A percentile compares a stretch with the other conserved stretches of the same genome.
Conservation (phyloP, 805 yeast species). For the Saitoella complicata region DNA sequence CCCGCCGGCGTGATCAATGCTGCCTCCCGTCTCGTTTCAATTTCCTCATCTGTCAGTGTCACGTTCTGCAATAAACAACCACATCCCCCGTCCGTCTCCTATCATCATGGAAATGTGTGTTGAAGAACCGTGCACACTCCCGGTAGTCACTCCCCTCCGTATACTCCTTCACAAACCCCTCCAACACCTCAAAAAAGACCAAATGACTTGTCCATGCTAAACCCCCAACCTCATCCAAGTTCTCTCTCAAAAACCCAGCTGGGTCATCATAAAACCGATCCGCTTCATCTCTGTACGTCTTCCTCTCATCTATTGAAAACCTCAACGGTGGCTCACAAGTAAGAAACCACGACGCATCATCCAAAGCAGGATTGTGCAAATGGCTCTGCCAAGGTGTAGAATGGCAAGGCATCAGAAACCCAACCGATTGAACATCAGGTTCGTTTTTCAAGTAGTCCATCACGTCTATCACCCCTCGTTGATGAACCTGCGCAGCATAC, state of each 20-base stretch:
- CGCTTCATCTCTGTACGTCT: constrained; percentile 63
- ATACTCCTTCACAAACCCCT: constrained; percentile 27
- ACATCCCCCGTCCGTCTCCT: constrained; percentile 62
- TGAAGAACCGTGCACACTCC: constrained; percentile 44
- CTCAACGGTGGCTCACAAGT: constrained; percentile 84
- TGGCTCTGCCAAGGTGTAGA: constrained; percentile 91
- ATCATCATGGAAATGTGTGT: constrained; percentile 78
- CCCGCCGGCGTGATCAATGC: no score
- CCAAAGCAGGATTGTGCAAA: constrained; percentile 38
- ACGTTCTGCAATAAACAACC: constrained; percentile 29
- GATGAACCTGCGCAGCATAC: constrained; percentile 55
- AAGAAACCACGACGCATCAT: constrained; percentile 49
- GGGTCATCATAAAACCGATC: constrained; percentile 68
- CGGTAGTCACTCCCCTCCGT: constrained; percentile 21
- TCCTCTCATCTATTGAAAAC: constrained; percentile 20
- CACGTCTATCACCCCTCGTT: constrained; percentile 68
- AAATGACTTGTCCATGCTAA: constrained; percentile 59
- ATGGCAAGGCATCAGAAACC: constrained; percentile 90
- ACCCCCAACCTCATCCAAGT: constrained; percentile 18
- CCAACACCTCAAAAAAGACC: constrained; percentile 53
- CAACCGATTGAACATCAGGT: constrained; percentile 31
- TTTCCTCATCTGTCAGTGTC: neutral
- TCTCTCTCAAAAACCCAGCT: constrained; percentile 29
- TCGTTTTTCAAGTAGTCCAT: constrained; percentile 33
- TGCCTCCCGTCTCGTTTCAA: neutral